Percentiles rank a stretch among this genome's conserved stretches.
These are phyloP conservation scores for Xylaria flabelliformis DNA, from an alignment of 495 filamentous ascomycete genomes.

Conservation along the genomic window DNA sequence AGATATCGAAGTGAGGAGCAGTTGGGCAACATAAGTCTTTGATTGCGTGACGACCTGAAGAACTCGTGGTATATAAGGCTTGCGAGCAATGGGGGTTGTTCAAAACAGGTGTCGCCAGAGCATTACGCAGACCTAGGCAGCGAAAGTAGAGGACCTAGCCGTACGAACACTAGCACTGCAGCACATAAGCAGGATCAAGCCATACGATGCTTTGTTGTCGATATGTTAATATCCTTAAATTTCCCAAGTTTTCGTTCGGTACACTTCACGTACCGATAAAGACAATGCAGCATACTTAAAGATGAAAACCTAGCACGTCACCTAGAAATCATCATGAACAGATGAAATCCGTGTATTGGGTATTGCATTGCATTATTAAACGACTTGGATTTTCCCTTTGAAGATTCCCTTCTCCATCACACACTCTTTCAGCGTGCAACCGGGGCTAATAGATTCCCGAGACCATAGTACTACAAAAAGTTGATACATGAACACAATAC, in stretches of 20 bases:
- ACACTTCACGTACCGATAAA: not conserved
- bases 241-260: not conserved
- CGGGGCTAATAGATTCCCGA: not conserved
- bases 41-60: not conserved
- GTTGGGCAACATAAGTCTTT: not conserved
- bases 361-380: conserved; percentile 5
- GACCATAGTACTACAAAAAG: conserved; percentile 18
- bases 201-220: not conserved
- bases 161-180: not conserved
- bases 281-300: not conserved
- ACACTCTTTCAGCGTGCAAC: not conserved
- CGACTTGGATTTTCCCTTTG: not conserved
- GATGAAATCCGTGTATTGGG: not conserved
- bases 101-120: not conserved
- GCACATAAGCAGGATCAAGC: not conserved
- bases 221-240: not conserved
- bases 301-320: not conserved
- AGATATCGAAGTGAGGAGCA: not conserved
- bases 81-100: not conserved
- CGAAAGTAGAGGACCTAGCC: not conserved
- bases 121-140: not conserved
- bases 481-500: conserved; percentile 20
- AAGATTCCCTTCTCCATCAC: not conserved
- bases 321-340: not conserved
- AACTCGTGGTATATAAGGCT: not conserved